These are phyloP conservation scores for Hymenoscyphus occultus DNA, from an alignment of 2,329 filamentous ascomycete genomes.

Conservation along the genomic window DNA sequence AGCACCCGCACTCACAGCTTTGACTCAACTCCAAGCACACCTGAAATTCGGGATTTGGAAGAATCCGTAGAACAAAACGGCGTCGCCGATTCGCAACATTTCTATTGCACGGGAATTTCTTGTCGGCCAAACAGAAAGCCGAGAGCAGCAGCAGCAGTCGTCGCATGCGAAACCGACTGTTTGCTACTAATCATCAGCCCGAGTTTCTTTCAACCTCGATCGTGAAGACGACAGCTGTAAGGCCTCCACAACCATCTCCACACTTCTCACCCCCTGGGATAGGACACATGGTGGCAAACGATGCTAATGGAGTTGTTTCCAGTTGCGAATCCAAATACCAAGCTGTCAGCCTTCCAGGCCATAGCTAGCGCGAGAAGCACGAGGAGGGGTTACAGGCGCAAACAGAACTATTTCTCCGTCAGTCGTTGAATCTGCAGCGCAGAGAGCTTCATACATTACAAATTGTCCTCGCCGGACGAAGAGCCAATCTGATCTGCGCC, in stretches of 20 bases:
- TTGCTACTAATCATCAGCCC: not conserved
- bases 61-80: not conserved
- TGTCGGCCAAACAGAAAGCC: not conserved
- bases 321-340: not conserved
- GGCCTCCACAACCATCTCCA: not conserved
- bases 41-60: not conserved
- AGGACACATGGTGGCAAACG: not conserved
- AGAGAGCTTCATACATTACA: not conserved
- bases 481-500: not conserved
- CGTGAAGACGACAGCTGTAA: not conserved
- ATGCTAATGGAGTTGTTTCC: not conserved
- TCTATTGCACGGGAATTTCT: not conserved
- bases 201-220: constrained; percentile 2
- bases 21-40: not conserved
- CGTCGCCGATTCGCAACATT: not conserved
- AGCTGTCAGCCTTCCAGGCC: not conserved
- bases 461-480: not conserved
- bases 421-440: not conserved
- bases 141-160: not conserved
- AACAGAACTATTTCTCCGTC: not conserved
- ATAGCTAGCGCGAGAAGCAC: not conserved
- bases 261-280: not conserved
- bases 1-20: not conserved
- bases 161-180: not conserved
- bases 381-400: not conserved